phyloP scores from a whole-genome alignment of 306 rosid genomes.

The Prunus kanzakura region DNA sequence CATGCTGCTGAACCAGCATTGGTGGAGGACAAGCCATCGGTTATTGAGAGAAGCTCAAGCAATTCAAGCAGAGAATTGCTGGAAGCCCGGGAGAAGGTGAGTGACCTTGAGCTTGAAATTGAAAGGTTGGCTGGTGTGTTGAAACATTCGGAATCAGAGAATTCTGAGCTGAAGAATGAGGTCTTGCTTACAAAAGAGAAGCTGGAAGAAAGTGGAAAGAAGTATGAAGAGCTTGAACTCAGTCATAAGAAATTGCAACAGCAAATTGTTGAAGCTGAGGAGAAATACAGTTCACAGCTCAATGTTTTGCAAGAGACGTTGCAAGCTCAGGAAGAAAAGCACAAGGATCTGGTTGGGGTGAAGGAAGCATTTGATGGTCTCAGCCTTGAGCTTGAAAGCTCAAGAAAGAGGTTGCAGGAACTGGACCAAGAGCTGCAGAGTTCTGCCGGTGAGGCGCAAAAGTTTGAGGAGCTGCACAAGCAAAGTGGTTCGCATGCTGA shows the following conservation, averaged over 20 bases:
- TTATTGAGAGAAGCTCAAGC: slow-evolving; percentile 51
- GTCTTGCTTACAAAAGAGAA: slow-evolving; percentile 56
- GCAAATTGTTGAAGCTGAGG: slow-evolving; percentile 60
- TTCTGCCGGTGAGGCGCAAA: slow-evolving; percentile 54
- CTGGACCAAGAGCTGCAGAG: slow-evolving; percentile 57
- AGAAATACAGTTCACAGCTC: slow-evolving; percentile 57
- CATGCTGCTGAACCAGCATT: slow-evolving; percentile 19
- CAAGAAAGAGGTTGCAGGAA: slow-evolving; percentile 58
- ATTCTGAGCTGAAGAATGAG: slow-evolving; percentile 65
- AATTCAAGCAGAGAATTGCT: slow-evolving; percentile 66
- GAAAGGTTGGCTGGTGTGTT: slow-evolving; percentile 51
- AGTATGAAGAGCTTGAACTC: slow-evolving; percentile 56
- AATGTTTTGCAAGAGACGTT: slow-evolving; percentile 60
- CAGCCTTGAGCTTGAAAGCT: slow-evolving; percentile 63
- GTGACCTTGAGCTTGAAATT: slow-evolving; percentile 71
- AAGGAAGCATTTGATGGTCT: slow-evolving; percentile 65
- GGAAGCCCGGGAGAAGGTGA: slow-evolving; percentile 79
- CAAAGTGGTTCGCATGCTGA: slow-evolving; percentile 80
- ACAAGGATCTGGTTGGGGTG: slow-evolving; percentile 59
- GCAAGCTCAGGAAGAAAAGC: slow-evolving; percentile 65
- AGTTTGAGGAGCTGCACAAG: slow-evolving; percentile 85
- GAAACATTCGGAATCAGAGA: slow-evolving; percentile 76
- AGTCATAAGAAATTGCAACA: slow-evolving; percentile 63
- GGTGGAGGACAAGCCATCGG: slow-evolving; percentile 34
- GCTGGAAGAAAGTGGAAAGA: slow-evolving; percentile 56